Evolutionary conservation across 1,139 yeast genomes (phyloP).

Genomic region (Diutina rugosa): DNA sequence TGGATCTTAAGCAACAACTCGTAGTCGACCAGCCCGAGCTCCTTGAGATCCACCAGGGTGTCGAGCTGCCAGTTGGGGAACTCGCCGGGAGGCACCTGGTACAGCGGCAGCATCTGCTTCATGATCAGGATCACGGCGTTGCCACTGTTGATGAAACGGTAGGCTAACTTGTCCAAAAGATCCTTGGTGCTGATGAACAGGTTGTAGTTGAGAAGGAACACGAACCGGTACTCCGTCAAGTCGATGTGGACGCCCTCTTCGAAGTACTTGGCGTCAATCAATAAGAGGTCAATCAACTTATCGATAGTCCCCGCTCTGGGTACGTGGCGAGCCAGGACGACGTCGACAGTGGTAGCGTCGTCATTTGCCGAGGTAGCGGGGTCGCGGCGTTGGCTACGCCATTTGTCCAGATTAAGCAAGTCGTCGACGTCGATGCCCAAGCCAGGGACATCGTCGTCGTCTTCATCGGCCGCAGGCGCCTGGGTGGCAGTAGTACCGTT

Average conservation of each 20-base stretch:
- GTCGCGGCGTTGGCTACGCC: not conserved
- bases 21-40: constrained; percentile 36
- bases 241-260: constrained; percentile 26
- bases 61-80: constrained; percentile 47
- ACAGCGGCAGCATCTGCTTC: constrained; percentile 13
- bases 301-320: constrained; percentile 32
- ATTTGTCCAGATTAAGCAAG: constrained; percentile 29
- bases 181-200: constrained; percentile 31
- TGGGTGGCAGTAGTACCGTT: not conserved
- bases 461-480: not conserved
- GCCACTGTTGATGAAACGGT: constrained; percentile 32
- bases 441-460: constrained; percentile 8
- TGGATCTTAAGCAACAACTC: constrained; percentile 59
- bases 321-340: constrained; percentile 12
- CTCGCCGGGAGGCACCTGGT: constrained; percentile 4
- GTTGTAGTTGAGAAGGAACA: constrained; percentile 29
- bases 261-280: constrained; percentile 26
- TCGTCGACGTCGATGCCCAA: constrained; percentile 35
- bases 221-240: constrained; percentile 30
- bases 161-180: constrained; percentile 29
- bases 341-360: not conserved
- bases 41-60: constrained; percentile 19
- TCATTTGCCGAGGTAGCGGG: not conserved
- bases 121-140: constrained; percentile 35
- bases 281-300: constrained; percentile 26